Percentiles rank a stretch among this genome's conserved stretches.
Conservation (phyloP, 257 asterid genomes). For the Gardenia jasminoides region DNA sequence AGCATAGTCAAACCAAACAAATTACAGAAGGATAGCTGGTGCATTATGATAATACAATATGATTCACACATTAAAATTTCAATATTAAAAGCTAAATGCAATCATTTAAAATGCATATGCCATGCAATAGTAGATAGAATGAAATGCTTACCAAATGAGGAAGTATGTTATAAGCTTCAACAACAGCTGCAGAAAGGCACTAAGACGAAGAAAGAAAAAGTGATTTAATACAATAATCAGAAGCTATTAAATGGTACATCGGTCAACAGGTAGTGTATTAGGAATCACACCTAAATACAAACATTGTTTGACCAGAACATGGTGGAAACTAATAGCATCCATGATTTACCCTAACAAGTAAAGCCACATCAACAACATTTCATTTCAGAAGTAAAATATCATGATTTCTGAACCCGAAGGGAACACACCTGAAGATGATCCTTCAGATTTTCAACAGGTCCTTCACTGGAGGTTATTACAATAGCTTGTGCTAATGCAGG, state of each 20-base stretch:
- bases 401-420: too few species aligned
- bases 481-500: slow-evolving; percentile 94
- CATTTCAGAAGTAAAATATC: background rate
- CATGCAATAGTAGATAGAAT: background rate
- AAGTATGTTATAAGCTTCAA: slow-evolving; percentile 84
- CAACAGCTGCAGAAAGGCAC: slow-evolving; percentile 66
- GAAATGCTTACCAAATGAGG: slow-evolving; percentile 65
- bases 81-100: background rate
- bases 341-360: background rate
- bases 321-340: background rate
- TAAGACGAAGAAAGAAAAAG: slow-evolving; percentile 20
- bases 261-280: background rate
- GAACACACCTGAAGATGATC: slow-evolving; percentile 61
- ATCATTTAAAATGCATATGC: background rate
- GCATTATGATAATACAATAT: background rate
- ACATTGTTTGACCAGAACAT: background rate
- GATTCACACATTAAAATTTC: too few species aligned
- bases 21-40: background rate
- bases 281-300: background rate
- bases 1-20: background rate
- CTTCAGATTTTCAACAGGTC: slow-evolving; percentile 51
- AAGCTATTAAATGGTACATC: slow-evolving; percentile 1
- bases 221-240: slow-evolving; percentile 9
- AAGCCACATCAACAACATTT: background rate
- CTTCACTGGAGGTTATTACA: slow-evolving; percentile 50